Base-by-base conservation (phyloP, 1,284 basidiomycete species). In the Sporisorium scitamineum region DNA sequence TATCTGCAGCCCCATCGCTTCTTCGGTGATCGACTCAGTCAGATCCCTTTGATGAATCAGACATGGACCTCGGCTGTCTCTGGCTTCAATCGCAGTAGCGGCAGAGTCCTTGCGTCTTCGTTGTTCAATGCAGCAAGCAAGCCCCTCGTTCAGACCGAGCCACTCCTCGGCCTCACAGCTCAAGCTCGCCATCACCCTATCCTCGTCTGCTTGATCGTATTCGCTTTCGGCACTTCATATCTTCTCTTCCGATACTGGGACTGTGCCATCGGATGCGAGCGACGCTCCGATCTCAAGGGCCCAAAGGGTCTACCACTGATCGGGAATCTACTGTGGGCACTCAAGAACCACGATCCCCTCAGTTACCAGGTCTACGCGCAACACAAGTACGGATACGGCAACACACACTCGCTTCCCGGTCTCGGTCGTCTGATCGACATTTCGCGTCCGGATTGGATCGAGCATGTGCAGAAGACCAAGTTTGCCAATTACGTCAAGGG, bases 401-500 rank as follows among this genome's bases (percentile, higher is more conserved):
- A 64, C 55, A 59, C 51, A 2, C 41, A 41, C 39, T 54, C 63
- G 10, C 22, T 66, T 2, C 50, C 50, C 5, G 63, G 55, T 20
- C 32, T 59, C 18, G 62, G 62, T 3, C 48, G 63, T 16, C 24
- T 53, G 32, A 66, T 66, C 27, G 50, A 66, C 44, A 51, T 66
- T 27, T 47, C 55, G 7, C 29, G 57, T 16, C 66, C 66, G 4
- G 66, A 58, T 13, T 69, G 59, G 58, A 62, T 69, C n/a, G 51
- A 69, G 39, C 54, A 61, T 20, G 61, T 69, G 14, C 66, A 69
- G 39, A 69, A 63, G 54, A 63, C 57, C 42, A 54, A 62, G 27
- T 69, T 69, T 37, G 31, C 16, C 31, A 45, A 57, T 42, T 69
- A 63, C 41, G 59, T 57, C 50, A 61, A 59, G 31, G 59, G 54